Evolutionary conservation across 495 filamentous ascomycete genomes (phyloP).

Genomic region (Aspergillus baeticus): DNA sequence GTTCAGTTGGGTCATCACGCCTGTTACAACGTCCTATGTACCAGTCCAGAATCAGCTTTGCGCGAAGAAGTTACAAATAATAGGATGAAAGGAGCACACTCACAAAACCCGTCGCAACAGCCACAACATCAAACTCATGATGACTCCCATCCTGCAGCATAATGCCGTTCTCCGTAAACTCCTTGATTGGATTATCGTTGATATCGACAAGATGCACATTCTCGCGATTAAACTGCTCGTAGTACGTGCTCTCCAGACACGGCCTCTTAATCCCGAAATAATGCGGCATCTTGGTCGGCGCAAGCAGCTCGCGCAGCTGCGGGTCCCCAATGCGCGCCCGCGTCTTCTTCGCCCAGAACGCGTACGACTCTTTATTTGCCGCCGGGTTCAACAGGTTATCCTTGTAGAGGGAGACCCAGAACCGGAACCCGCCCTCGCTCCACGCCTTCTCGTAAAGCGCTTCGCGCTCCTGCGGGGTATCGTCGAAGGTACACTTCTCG

Average conservation of each 20-base stretch:
- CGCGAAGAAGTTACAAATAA: too few species aligned
- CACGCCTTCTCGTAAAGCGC: slow-evolving; percentile 47
- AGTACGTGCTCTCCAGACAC: slow-evolving; percentile 54
- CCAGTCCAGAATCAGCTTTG: background rate
- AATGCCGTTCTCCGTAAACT: slow-evolving; percentile 47
- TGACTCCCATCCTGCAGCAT: slow-evolving; percentile 35
- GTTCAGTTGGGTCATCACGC: slow-evolving; percentile 2
- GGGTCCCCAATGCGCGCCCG: slow-evolving; percentile 51
- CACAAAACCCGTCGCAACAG: slow-evolving; percentile 56
- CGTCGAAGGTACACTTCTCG: slow-evolving; percentile 42
- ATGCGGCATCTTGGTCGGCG: slow-evolving; percentile 51
- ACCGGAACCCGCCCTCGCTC: slow-evolving; percentile 49
- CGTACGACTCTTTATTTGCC: slow-evolving; percentile 50
- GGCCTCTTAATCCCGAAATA: slow-evolving; percentile 55
- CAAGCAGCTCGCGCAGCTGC: slow-evolving; percentile 49
- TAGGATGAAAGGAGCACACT: background rate
- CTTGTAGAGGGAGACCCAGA: slow-evolving; percentile 50
- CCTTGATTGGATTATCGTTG: slow-evolving; percentile 45
- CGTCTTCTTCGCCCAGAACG: slow-evolving; percentile 57
- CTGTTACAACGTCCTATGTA: slow-evolving; percentile 2
- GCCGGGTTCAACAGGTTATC: slow-evolving; percentile 47
- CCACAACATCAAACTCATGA: slow-evolving; percentile 51
- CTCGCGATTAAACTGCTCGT: slow-evolving; percentile 54
- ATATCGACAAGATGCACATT: slow-evolving; percentile 56
- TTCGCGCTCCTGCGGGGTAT: slow-evolving; percentile 46